phyloP scores from a whole-genome alignment of 2,329 filamentous ascomycete species.

The Talaromyces verruculosus region DNA sequence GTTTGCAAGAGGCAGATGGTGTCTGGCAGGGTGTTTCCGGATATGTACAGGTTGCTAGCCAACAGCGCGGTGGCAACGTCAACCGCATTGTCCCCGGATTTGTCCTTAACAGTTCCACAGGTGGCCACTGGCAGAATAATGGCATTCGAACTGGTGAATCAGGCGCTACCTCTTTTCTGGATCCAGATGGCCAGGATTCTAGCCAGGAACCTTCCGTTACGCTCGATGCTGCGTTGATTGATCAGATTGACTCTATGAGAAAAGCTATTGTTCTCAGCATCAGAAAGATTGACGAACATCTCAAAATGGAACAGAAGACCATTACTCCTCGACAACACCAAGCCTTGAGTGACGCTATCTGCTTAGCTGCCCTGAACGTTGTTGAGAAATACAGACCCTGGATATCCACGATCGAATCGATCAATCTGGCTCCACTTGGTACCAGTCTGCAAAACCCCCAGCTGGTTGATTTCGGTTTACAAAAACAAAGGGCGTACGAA shows the following conservation, averaged over 20 bases:
- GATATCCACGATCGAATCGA: conserved; percentile 85
- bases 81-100: conserved; percentile 92
- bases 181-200: conserved; percentile 79
- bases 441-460: conserved; percentile 80
- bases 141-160: conserved; percentile 64
- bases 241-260: conserved; percentile 82
- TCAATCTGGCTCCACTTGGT: conserved; percentile 78
- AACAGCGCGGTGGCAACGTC: conserved; percentile 90
- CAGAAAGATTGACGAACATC: conserved; percentile 80
- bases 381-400: conserved; percentile 88
- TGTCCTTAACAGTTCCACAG: conserved; percentile 76
- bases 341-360: conserved; percentile 77
- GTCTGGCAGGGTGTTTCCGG: conserved; percentile 91
- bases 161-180: conserved; percentile 68
- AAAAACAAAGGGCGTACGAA: conserved; percentile 94
- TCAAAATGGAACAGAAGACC: conserved; percentile 75
- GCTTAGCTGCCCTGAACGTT: conserved; percentile 73
- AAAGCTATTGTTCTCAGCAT: conserved; percentile 82
- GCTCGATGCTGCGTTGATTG: conserved; percentile 74
- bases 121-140: conserved; percentile 82
- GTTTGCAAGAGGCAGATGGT: conserved; percentile 93
- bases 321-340: conserved; percentile 76
- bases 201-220: conserved; percentile 68
- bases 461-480: conserved; percentile 78
- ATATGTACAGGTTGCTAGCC: conserved; percentile 91